Base-by-base conservation (phyloP, 768 basidiomycete species). In the Mycena indigotica region DNA sequence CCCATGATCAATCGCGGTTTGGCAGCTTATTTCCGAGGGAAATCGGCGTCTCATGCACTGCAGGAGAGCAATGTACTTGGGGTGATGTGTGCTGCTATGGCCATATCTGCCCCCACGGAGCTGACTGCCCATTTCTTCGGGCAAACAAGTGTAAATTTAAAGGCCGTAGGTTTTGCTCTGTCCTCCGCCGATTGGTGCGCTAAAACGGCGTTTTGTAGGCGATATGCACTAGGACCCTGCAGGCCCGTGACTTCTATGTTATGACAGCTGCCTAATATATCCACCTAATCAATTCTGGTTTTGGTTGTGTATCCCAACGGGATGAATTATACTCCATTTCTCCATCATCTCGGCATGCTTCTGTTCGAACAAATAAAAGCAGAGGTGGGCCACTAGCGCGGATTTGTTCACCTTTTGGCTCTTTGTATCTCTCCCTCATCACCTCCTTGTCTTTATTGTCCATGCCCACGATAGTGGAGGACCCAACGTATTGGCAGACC, bases 21-120 rank as follows among this genome's bases (percentile, higher is more conserved):
- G 74, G 25, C 15, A 25, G 5, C 21, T 59, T 53, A 40, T 38
- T 50, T 48, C 41, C 35, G 26, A 32, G 30, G 17, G n/a, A 17
- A 23, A 23, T 38, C 28, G 52, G 23, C 24, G 25, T 44, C 19
- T 38, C 55, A 0, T 38, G 40, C 32, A 62, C 57, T 49, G 55
- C 64, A 87, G 86, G 80, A 24, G 82, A 84, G 38, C 44, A 69
- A 15, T 88, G 86, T 68, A 60, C 74, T 13, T 86, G 82, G 75
- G 86, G 83, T 12, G 84, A 85, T 45, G 75, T 76, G 3, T 88
- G 86, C 66, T 82, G 80, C 71, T 74, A 81, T 72, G 77, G 84
- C 26, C 73, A 81, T 64, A 70, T 70, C 26, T 88, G 87, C 66
- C 78, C 79, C 57, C 74, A 68, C 48, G 67, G 67, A 19, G 66